These are phyloP conservation scores for Pleurotus tuoliensis DNA, from an alignment of 768 basidiomycete genomes.

Conservation along the genomic window DNA sequence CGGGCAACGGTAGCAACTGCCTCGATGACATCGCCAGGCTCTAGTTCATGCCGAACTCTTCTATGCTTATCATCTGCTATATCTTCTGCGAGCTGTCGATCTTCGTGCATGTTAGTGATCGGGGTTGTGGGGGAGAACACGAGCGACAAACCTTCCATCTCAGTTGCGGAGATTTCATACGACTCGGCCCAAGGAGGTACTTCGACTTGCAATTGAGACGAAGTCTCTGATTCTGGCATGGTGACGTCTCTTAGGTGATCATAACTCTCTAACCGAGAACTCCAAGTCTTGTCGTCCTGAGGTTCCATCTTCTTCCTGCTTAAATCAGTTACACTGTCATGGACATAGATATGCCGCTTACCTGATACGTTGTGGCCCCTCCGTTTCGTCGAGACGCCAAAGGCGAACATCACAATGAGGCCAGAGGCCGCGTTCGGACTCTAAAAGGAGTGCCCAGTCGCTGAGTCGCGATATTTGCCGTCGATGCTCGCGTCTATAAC, in stretches of 20 bases:
- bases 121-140: slow-evolving; percentile 2
- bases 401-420: slow-evolving; percentile 44
- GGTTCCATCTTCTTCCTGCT: slow-evolving; percentile 76
- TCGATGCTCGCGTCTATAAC: slow-evolving; percentile 66
- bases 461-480: slow-evolving; percentile 59
- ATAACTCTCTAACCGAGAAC: slow-evolving; percentile 41
- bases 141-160: slow-evolving; percentile 49
- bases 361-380: slow-evolving; percentile 87
- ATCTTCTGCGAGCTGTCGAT: slow-evolving; percentile 67
- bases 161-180: slow-evolving; percentile 63
- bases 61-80: slow-evolving; percentile 87
- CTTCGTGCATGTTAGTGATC: slow-evolving; percentile 18
- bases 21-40: slow-evolving; percentile 87
- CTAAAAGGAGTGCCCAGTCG: slow-evolving; percentile 59
- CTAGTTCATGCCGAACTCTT: slow-evolving; percentile 79
- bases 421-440: slow-evolving; percentile 84
- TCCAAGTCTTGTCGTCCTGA: slow-evolving; percentile 44
- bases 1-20: slow-evolving; percentile 83
- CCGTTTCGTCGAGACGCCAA: slow-evolving; percentile 90
- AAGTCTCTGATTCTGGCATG: slow-evolving; percentile 46
- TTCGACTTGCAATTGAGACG: slow-evolving; percentile 49
- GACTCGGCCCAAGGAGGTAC: slow-evolving; percentile 72
- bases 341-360: slow-evolving; percentile 19
- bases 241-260: slow-evolving; percentile 45
- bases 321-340: too few species aligned